Conservation (phyloP, 2,329 filamentous ascomycete genomes). For the Calonectria ilicicola region DNA sequence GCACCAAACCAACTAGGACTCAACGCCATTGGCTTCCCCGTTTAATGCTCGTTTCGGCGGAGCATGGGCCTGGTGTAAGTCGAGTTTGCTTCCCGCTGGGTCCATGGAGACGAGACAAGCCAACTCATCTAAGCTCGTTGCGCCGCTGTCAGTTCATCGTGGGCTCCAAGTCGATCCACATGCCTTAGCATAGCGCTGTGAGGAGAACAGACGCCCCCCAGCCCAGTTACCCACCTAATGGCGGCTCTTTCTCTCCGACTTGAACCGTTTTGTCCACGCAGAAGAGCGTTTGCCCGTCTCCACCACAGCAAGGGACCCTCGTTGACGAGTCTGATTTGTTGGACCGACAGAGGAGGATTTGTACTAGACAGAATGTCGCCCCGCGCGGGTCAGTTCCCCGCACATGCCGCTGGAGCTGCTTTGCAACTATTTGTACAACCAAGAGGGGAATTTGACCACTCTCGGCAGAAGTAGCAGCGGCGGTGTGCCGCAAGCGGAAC, state of each 20-base stretch:
- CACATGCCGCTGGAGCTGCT: neutral
- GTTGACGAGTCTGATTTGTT: neutral
- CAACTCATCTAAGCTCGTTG: neutral
- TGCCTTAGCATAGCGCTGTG: neutral
- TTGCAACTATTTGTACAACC: neutral
- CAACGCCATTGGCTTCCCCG: neutral
- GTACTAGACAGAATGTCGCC: neutral
- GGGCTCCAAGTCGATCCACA: conserved; percentile 17
- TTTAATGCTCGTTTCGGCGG: neutral
- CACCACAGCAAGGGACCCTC: conserved; percentile 12
- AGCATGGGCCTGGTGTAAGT: conserved; percentile 1
- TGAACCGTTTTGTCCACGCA: conserved; percentile 12
- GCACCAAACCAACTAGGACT: conserved; percentile 4
- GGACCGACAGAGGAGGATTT: neutral
- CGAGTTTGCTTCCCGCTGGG: neutral
- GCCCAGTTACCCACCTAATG: conserved; percentile 5
- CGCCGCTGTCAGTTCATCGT: conserved; percentile 19
- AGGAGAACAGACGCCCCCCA: conserved; percentile 11
- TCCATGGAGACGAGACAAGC: conserved; percentile 5
- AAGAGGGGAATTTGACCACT: neutral
- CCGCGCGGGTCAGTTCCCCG: conserved; percentile 5
- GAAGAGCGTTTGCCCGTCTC: conserved; percentile 13
- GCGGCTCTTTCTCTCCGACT: conserved; percentile 19
- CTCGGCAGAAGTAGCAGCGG: conserved; percentile 30
- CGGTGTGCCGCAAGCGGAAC: conserved; percentile 37